Percentiles rank a stretch among this genome's conserved stretches.
Evolutionary conservation across 2,329 filamentous ascomycete genomes (phyloP).

Genomic region (Penicillium olsonii): DNA sequence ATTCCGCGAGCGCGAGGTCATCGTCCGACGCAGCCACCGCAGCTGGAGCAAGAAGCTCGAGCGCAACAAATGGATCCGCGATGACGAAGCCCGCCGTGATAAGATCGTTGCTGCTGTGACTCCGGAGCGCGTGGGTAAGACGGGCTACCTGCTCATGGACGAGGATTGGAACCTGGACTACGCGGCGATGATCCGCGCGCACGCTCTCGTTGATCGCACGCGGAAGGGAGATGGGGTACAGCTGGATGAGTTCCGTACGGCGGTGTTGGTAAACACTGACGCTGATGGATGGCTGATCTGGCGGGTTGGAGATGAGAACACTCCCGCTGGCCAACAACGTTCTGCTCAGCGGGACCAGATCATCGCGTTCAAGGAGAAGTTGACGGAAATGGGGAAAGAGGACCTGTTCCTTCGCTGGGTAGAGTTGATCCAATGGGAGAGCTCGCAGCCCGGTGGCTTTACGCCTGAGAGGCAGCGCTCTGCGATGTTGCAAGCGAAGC

Average conservation of each 20-base stretch:
- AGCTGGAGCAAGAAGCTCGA: slow-evolving; percentile 67
- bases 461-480: slow-evolving; percentile 70
- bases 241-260: slow-evolving; percentile 68
- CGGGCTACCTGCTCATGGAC: slow-evolving; percentile 84
- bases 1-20: slow-evolving; percentile 77
- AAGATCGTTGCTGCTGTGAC: slow-evolving; percentile 69
- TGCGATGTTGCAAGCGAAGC: slow-evolving; percentile 72
- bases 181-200: slow-evolving; percentile 73
- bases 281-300: slow-evolving; percentile 70
- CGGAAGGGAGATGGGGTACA: slow-evolving; percentile 38
- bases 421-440: slow-evolving; percentile 87
- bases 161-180: slow-evolving; percentile 87
- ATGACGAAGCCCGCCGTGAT: slow-evolving; percentile 58
- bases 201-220: slow-evolving; percentile 62
- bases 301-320: slow-evolving; percentile 59
- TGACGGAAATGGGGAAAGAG: slow-evolving; percentile 78
- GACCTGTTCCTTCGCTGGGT: slow-evolving; percentile 90
- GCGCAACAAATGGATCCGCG: slow-evolving; percentile 47
- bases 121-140: slow-evolving; percentile 71
- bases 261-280: slow-evolving; percentile 69
- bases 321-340: slow-evolving; percentile 40
- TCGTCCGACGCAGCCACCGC: slow-evolving; percentile 71
- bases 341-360: slow-evolving; percentile 63
- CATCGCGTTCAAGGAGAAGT: slow-evolving; percentile 74
- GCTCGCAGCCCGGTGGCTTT: slow-evolving; percentile 75